phyloP scores from a whole-genome alignment of 2,329 filamentous ascomycete genomes.

The Colletotrichum sp. region DNA sequence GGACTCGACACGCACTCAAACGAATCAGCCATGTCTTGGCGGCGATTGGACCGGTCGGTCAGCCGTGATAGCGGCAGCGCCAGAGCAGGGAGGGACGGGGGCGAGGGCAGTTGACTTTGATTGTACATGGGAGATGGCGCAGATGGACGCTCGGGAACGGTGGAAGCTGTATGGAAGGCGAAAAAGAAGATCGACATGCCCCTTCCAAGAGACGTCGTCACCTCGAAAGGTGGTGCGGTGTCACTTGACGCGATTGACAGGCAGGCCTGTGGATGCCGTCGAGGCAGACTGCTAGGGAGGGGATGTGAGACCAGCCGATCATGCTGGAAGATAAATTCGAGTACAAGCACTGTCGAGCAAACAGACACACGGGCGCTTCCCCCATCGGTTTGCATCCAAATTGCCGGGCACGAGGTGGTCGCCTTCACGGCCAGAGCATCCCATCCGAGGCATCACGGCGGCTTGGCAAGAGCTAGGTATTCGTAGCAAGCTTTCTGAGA shows the following conservation, averaged over 20 bases:
- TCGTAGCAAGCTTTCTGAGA: conserved; percentile 10
- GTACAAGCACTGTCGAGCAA: neutral
- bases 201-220: neutral
- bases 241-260: neutral
- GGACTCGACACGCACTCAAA: neutral
- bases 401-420: neutral
- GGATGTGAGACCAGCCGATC: neutral
- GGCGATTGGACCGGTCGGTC: neutral
- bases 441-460: conserved; percentile 13
- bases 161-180: conserved; percentile 13
- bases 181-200: neutral
- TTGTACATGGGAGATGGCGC: neutral
- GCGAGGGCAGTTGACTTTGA: neutral
- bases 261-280: neutral
- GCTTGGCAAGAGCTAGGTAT: conserved; percentile 6
- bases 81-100: neutral
- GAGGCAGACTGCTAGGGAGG: neutral
- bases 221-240: neutral
- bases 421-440: neutral
- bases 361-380: neutral
- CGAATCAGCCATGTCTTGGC: neutral
- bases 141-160: neutral
- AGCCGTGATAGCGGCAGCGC: neutral
- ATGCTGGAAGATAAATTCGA: neutral
- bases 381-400: neutral